Evolutionary conservation across 1,284 basidiomycete genomes (phyloP).

Genomic region (Boletus subluridellus): DNA sequence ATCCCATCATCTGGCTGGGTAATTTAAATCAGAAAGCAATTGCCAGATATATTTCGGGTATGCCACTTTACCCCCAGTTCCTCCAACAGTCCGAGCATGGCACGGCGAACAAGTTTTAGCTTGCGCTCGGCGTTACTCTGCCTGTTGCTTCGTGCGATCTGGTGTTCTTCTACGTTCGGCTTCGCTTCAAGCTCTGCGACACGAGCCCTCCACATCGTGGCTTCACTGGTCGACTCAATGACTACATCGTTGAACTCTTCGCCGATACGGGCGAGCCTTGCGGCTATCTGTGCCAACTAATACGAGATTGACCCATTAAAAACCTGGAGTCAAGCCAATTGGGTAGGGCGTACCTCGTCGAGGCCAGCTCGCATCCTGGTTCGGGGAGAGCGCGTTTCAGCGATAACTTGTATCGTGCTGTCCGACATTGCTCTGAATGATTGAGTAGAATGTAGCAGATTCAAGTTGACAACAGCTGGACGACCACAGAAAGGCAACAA

Average conservation of each 20-base stretch:
- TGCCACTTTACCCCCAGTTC: constrained; percentile 37
- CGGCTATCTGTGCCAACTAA: constrained; percentile 25
- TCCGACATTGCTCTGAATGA: constrained; percentile 3
- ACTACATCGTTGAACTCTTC: constrained; percentile 35
- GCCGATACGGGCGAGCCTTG: constrained; percentile 26
- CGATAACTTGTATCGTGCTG: neutral
- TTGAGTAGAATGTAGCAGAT: neutral
- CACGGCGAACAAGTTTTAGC: constrained; percentile 37
- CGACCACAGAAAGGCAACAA: neutral
- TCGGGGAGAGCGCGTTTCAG: constrained; percentile 18
- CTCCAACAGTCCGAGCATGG: constrained; percentile 40
- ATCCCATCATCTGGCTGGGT: constrained; percentile 26
- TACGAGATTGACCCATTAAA: neutral
- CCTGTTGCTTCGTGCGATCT: constrained; percentile 11
- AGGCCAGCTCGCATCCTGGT: constrained; percentile 22
- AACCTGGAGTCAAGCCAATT: neutral
- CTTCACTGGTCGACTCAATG: constrained; percentile 28
- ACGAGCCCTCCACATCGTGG: constrained; percentile 25
- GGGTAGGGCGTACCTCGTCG: constrained; percentile 24
- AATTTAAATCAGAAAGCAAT: constrained; percentile 3
- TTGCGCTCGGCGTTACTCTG: constrained; percentile 35
- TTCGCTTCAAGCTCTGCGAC: constrained; percentile 33
- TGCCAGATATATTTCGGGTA: neutral
- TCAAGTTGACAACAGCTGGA: neutral
- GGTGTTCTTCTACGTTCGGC: neutral